Evolutionary conservation across 306 rosid species (phyloP), one percentile per base, ranked within the genome.

Genomic region (Macrotyloma uniflorum): DNA sequence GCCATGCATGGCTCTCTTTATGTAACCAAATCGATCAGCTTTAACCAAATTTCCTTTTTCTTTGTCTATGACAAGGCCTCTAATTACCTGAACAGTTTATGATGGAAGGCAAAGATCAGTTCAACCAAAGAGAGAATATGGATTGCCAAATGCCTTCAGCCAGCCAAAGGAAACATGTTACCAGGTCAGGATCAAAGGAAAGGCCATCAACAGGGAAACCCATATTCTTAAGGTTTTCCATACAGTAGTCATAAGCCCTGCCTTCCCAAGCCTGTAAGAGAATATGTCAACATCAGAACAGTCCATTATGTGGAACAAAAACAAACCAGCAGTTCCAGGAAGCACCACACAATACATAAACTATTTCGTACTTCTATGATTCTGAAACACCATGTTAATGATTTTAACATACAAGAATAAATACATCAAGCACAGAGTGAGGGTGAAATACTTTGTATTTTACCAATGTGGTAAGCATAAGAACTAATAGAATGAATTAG

Each of bases 41-140:
- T 92, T 95, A 53, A 95, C 98, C 86, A 95, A 86, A 85, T 95
- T 95, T 54, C 98, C 98, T 70, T 81, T 92, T 84, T 90, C 97
- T 86, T 92, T 95, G 88, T 95, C 98, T 82, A 95, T 92, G 74
- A 95, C 98, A 58, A 95, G 98, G 80, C 98, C 98, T 84, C 98
- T 90, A 76, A 95, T 95, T 55, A 95, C 98, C 98, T 94, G 83
- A 23, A 77, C 77, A 85, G 68, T 85, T 78, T 43, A 75, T 46
- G 70, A 70, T 15, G 72, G 47, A 74, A 74, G 50, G 30, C 45
- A 67, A 72, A 55, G 33, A 53, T 83, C 64, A 72, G 38, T 74
- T 26, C 51, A 79, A 69, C 67, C 51, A 36, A 65, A 61, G 46
- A 64, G 61, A 75, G 40, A 64, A 54, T 51, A 62, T 71, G 45